These are phyloP conservation scores for Astrocystis sublimbata DNA, from an alignment of 495 filamentous ascomycete species.

Conservation along the genomic window DNA sequence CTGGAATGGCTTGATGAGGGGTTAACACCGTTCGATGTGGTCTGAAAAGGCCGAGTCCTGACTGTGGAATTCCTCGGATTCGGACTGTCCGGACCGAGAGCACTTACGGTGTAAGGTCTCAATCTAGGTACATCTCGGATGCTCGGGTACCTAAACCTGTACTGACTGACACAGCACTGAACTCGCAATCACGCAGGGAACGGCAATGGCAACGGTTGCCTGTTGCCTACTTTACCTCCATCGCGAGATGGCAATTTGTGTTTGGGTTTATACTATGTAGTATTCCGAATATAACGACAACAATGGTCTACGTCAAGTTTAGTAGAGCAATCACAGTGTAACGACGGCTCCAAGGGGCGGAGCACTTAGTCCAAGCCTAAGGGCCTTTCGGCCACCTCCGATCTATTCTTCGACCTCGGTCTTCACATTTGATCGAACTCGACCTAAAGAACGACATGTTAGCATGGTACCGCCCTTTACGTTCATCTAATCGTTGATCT, in stretches of 20 bases:
- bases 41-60: not conserved
- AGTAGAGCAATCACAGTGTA: not conserved
- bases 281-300: no score
- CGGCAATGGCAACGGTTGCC: not conserved
- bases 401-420: not conserved
- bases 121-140: no score
- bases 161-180: no score
- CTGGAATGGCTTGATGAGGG: no score
- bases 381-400: not conserved
- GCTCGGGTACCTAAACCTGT: no score
- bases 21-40: not conserved
- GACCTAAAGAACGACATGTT: no score
- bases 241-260: not conserved
- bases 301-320: not conserved
- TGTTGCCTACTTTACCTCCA: not conserved
- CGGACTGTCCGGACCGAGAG: constrained; percentile 13
- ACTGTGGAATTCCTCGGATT: not conserved
- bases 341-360: not conserved
- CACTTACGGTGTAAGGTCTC: no score
- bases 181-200: no score
- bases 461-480: no score
- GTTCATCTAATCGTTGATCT: no score
- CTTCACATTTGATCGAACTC: no score
- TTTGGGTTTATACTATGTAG: not conserved
- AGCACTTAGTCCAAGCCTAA: not conserved